Percentiles rank a stretch among this genome's conserved stretches.
Evolutionary conservation across 106 monocot genomes (phyloP).

Genomic region (Agapanthus africanus): DNA sequence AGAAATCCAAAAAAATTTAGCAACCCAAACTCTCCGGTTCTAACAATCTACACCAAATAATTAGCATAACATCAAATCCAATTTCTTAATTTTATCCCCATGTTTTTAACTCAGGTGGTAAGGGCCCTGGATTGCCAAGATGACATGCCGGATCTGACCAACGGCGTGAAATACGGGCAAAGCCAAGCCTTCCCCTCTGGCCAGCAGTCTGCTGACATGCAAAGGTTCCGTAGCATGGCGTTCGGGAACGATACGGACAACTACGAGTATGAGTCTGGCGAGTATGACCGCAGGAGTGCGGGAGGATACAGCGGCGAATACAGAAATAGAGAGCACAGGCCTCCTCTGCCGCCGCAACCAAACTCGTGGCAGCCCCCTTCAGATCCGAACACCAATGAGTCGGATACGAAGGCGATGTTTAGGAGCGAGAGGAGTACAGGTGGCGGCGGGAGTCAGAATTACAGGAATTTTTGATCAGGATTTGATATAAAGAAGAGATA

Average conservation of each 20-base stretch:
- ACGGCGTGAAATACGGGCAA: conserved; percentile 33
- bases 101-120: too few relatives aligned
- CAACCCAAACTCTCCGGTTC: too few relatives aligned
- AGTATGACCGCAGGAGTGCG: conserved; percentile 15
- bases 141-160: conserved; percentile 27
- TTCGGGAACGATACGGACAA: conserved; percentile 14
- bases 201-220: conserved; percentile 18
- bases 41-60: too few relatives aligned
- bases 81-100: too few relatives aligned
- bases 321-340: not conserved
- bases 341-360: not conserved
- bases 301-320: conserved; percentile 17
- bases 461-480: too few relatives aligned
- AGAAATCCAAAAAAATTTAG: too few relatives aligned
- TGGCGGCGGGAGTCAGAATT: conserved; percentile 1
- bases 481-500: conserved; percentile 4
- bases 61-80: too few relatives aligned
- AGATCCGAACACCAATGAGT: too few relatives aligned
- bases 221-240: conserved; percentile 23
- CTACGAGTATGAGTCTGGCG: conserved; percentile 11
- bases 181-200: conserved; percentile 20
- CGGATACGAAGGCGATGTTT: conserved; percentile 17
- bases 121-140: conserved; percentile 27
- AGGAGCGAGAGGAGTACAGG: not conserved
- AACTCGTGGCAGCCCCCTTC: too few relatives aligned